phyloP scores from a whole-genome alignment of 345 rosid species.

The Hypericum androsaemum region DNA sequence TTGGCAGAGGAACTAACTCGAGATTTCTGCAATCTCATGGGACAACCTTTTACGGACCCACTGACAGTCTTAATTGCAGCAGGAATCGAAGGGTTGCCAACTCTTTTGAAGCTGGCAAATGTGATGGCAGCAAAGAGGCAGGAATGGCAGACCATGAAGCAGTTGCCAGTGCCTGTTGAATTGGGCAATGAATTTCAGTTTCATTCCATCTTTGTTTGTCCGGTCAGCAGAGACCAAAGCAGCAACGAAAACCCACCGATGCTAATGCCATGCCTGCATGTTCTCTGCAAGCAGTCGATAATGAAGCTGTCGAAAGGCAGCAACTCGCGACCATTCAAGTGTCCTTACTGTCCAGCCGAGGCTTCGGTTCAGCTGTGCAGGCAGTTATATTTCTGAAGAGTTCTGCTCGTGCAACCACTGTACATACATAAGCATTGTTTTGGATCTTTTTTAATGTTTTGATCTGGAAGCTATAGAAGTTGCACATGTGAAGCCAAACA shows the following conservation, averaged over 20 bases:
- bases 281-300: slow-evolving; percentile 65
- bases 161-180: slow-evolving; percentile 53
- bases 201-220: slow-evolving; percentile 66
- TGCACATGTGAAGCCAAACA: no score
- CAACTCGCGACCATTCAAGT: slow-evolving; percentile 38
- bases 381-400: slow-evolving; percentile 38
- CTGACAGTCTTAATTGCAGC: slow-evolving; percentile 46
- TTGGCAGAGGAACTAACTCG: slow-evolving; percentile 36
- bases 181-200: slow-evolving; percentile 54
- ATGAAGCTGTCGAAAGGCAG: slow-evolving; percentile 48
- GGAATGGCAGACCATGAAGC: slow-evolving; percentile 57
- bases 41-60: slow-evolving; percentile 43
- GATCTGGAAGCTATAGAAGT: neutral
- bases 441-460: neutral
- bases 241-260: slow-evolving; percentile 65
- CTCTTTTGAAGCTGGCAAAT: slow-evolving; percentile 56
- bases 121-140: slow-evolving; percentile 61
- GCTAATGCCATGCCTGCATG: slow-evolving; percentile 62
- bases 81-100: slow-evolving; percentile 56
- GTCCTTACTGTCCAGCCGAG: slow-evolving; percentile 57
- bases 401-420: neutral
- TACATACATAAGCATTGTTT: neutral
- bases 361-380: slow-evolving; percentile 34
- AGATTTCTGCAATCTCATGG: slow-evolving; percentile 42
- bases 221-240: slow-evolving; percentile 60